Evolutionary conservation across 2,329 filamentous ascomycete species (phyloP).

Genomic region (Cercospora sesami): DNA sequence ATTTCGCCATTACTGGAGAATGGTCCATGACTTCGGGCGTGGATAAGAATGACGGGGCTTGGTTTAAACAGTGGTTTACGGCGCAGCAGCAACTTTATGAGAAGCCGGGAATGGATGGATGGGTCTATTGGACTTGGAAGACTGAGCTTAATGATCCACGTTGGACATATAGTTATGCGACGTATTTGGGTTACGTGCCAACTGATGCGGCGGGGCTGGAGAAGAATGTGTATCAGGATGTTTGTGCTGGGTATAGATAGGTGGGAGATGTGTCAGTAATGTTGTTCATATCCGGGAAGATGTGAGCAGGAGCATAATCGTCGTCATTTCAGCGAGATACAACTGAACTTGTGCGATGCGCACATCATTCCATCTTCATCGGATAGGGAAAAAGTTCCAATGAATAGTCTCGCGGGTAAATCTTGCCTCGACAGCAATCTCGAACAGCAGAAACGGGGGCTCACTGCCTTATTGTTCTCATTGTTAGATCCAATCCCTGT

Average conservation of each 20-base stretch:
- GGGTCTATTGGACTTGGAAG: conserved; percentile 21
- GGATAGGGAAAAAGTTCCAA: neutral
- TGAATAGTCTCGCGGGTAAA: neutral
- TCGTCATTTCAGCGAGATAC: neutral
- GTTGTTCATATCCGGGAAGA: neutral
- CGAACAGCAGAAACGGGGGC: neutral
- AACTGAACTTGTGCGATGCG: neutral
- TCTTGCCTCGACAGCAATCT: neutral
- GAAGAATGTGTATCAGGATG: conserved; percentile 20
- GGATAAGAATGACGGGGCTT: conserved; percentile 11
- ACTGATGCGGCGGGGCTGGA: conserved; percentile 14
- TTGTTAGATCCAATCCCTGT: neutral
- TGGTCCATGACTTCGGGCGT: conserved; percentile 15
- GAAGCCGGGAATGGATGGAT: conserved; percentile 14
- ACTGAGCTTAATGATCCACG: conserved; percentile 14
- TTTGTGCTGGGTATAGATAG: conserved; percentile 14
- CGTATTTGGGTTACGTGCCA: conserved; percentile 11
- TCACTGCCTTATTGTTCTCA: neutral
- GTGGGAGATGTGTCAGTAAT: neutral
- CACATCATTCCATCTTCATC: neutral
- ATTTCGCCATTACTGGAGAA: conserved; percentile 16
- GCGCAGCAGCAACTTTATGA: conserved; percentile 20
- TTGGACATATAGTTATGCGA: conserved; percentile 16
- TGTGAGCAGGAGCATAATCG: neutral
- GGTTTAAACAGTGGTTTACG: conserved; percentile 15